Conservation (phyloP, 352 stramenopile genomes). For the Phytophthora cryptogea region DNA sequence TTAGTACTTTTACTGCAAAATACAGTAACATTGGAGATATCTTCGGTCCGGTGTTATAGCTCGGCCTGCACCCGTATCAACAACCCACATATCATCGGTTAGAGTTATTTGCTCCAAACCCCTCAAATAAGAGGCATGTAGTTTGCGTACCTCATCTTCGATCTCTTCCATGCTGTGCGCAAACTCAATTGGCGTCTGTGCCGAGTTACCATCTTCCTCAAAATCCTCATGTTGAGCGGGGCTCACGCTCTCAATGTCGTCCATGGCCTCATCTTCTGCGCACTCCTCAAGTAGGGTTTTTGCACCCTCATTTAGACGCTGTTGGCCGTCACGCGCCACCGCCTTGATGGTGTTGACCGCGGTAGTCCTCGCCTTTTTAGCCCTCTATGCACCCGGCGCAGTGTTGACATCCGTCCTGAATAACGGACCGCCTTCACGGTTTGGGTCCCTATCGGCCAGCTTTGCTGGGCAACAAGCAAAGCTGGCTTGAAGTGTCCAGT, state of each 20-base stretch:
- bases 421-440: constrained; percentile 1
- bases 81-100: constrained; percentile 12
- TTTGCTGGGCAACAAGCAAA: not conserved
- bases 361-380: not conserved
- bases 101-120: constrained; percentile 2
- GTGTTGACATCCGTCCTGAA: constrained; percentile 18
- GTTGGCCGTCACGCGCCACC: not conserved
- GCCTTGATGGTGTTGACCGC: constrained; percentile 18
- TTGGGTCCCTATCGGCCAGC: not conserved
- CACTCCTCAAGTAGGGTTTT: constrained; percentile 10
- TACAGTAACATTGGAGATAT: no score
- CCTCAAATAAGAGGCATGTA: constrained; percentile 5
- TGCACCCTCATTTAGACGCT: constrained; percentile 1
- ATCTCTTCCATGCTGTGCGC: constrained; percentile 11
- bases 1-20: no score
- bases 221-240: not conserved
- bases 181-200: not conserved
- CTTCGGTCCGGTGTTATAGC: constrained; percentile 10
- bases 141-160: constrained; percentile 12
- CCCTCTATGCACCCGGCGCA: constrained; percentile 4
- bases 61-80: constrained; percentile 9
- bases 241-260: constrained; percentile 4
- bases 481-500: constrained; percentile 9
- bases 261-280: not conserved
- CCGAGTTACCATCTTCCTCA: constrained; percentile 5